Percentiles rank a stretch among this genome's conserved stretches.
These are phyloP conservation scores for Linnemannia elongata DNA, from an alignment of 192 early-diverging fungal genomes.

Conservation along the genomic window DNA sequence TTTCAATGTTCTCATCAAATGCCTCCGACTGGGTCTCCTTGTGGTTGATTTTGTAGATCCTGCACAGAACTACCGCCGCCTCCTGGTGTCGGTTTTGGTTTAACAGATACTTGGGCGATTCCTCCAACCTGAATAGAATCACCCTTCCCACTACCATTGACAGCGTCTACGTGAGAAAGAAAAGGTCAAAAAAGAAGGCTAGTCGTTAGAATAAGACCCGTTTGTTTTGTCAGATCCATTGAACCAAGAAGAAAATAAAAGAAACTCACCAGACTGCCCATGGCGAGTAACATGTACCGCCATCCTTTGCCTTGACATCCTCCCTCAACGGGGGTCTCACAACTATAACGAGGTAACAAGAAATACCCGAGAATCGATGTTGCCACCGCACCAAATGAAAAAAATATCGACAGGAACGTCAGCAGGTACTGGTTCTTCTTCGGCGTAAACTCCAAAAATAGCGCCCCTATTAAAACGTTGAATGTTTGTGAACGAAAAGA, in stretches of 20 bases:
- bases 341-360: conserved; percentile 78
- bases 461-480: conserved; percentile 63
- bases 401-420: conserved; percentile 89
- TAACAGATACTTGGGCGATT: conserved; percentile 86
- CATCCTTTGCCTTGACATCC: conserved; percentile 80
- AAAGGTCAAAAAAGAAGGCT: not conserved
- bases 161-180: conserved; percentile 58
- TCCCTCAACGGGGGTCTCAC: conserved; percentile 69
- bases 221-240: not conserved
- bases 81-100: conserved; percentile 72
- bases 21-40: conserved; percentile 37
- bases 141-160: conserved; percentile 81
- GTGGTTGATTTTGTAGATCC: conserved; percentile 77
- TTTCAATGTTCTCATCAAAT: conserved; percentile 49
- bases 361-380: conserved; percentile 74
- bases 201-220: not conserved
- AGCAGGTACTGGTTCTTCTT: conserved; percentile 82
- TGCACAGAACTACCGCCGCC: conserved; percentile 74
- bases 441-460: conserved; percentile 91
- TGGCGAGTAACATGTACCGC: conserved; percentile 78
- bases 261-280: conserved; percentile 61
- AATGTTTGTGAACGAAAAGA: not conserved
- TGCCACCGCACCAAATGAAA: conserved; percentile 84
- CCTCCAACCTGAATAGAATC: conserved; percentile 76
- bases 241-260: not conserved